These are phyloP conservation scores for Monilinia laxa DNA, from an alignment of 2,329 filamentous ascomycete species.

Conservation along the genomic window DNA sequence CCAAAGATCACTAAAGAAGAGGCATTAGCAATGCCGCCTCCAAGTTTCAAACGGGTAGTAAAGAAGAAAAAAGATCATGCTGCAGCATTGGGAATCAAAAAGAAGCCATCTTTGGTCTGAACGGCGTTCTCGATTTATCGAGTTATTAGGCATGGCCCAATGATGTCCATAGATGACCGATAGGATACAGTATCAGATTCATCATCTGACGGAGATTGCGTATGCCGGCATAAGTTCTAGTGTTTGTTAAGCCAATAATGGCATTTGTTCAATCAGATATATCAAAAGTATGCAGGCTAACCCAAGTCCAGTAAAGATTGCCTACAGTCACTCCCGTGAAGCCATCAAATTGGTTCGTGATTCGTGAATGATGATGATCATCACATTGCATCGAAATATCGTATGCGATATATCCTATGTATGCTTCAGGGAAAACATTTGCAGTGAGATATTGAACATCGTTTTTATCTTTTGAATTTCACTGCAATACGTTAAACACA, in stretches of 20 bases:
- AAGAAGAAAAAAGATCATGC: slow-evolving; percentile 87
- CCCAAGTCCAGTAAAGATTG: neutral
- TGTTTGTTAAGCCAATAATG: slow-evolving; percentile 9
- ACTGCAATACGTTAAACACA: too few species aligned
- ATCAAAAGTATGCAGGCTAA: neutral
- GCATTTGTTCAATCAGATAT: neutral
- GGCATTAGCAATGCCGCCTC: slow-evolving; percentile 50
- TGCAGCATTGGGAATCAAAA: slow-evolving; percentile 80
- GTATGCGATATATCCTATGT: neutral
- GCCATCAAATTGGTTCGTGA: neutral
- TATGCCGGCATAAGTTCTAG: neutral
- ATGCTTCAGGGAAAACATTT: neutral
- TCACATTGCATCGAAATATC: neutral
- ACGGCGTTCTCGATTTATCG: neutral
- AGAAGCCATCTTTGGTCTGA: slow-evolving; percentile 63
- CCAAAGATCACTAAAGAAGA: slow-evolving; percentile 41
- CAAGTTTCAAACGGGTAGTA: slow-evolving; percentile 70
- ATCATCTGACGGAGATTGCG: neutral
- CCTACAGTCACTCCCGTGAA: neutral
- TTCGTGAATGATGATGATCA: neutral
- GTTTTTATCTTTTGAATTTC: too few species aligned
- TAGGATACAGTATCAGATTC: too few species aligned
- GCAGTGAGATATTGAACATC: neutral
- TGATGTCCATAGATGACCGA: too few species aligned
- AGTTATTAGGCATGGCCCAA: neutral